phyloP scores from a whole-genome alignment of 2,329 filamentous ascomycete genomes.

The Clathrospora elynae region DNA sequence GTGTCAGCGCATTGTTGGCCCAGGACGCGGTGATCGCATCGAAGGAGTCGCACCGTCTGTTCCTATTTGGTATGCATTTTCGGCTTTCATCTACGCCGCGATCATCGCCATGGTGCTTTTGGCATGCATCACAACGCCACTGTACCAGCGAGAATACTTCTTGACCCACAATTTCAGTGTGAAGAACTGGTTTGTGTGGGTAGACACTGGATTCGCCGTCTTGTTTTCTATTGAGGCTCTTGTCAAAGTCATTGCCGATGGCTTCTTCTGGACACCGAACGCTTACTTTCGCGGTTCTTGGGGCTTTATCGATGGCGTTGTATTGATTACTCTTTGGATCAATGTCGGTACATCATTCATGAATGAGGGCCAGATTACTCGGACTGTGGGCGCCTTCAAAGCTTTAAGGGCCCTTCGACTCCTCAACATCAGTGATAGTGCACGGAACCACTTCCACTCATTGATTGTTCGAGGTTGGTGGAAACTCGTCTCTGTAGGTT shows the following conservation, averaged over 20 bases:
- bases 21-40: conserved; percentile 83
- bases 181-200: conserved; percentile 92
- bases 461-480: conserved; percentile 91
- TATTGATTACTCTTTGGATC: conserved; percentile 92
- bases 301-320: conserved; percentile 93
- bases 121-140: conserved; percentile 89
- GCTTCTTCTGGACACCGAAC: conserved; percentile 95
- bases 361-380: conserved; percentile 81
- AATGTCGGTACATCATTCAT: conserved; percentile 84
- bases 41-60: conserved; percentile 90
- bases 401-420: conserved; percentile 87
- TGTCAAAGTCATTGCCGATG: conserved; percentile 94
- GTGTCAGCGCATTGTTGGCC: conserved; percentile 89
- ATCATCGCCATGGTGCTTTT: conserved; percentile 98
- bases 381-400: conserved; percentile 95
- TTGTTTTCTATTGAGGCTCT: conserved; percentile 84
- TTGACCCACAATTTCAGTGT: conserved; percentile 62
- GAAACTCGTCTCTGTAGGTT: conserved; percentile 82
- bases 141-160: conserved; percentile 92
- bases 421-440: conserved; percentile 94
- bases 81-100: conserved; percentile 87
- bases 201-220: conserved; percentile 84
- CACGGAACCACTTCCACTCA: conserved; percentile 94
- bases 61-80: conserved; percentile 89
- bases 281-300: conserved; percentile 96